These are phyloP conservation scores for Odonthalia washingtoniensis DNA, from an alignment of 31 red algal species.

Conservation along the genomic window DNA sequence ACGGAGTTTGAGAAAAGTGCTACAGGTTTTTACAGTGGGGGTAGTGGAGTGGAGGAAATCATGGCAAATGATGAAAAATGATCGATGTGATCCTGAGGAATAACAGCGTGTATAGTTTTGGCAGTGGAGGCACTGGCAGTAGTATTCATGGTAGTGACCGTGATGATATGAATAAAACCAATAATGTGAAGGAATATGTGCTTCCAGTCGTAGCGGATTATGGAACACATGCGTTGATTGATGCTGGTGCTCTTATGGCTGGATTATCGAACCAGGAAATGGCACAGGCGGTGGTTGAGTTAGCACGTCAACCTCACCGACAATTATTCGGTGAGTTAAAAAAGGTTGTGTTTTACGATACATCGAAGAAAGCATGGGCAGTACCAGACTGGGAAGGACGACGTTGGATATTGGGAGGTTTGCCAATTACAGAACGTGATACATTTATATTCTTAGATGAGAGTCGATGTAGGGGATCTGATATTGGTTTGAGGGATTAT, in stretches of 20 bases:
- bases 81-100: background rate
- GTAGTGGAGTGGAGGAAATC: too few relatives aligned
- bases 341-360: background rate
- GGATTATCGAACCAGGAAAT: background rate
- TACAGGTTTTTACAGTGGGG: too few relatives aligned
- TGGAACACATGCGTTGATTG: background rate
- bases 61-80: slow-evolving; percentile 32
- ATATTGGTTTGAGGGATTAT: background rate
- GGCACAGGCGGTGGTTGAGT: background rate
- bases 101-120: background rate
- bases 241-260: slow-evolving; percentile 22
- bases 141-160: too few relatives aligned
- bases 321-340: background rate
- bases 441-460: slow-evolving; percentile 24
- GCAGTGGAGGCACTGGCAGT: background rate
- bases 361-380: background rate
- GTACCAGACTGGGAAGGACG: background rate
- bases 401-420: background rate
- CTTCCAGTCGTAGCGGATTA: background rate
- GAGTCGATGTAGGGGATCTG: slow-evolving; percentile 18
- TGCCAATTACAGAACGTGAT: background rate
- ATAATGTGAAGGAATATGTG: too few relatives aligned
- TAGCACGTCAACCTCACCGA: background rate
- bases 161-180: too few relatives aligned
- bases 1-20: background rate